These are phyloP conservation scores for Craspedostauros australis DNA, from an alignment of 108 stramenopile genomes.

Conservation along the genomic window DNA sequence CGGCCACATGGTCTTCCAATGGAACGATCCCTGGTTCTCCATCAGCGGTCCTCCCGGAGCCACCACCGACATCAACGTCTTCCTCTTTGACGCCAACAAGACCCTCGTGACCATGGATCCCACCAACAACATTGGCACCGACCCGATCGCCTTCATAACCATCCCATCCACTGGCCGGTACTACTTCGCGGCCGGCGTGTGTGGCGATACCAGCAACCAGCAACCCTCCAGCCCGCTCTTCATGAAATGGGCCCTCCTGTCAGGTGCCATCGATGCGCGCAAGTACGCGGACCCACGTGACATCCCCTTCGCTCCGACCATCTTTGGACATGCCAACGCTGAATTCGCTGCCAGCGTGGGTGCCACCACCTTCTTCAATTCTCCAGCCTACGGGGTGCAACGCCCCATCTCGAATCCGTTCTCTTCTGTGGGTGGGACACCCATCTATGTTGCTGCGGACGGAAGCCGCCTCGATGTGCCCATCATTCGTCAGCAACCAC, in stretches of 20 bases:
- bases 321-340: constrained; percentile 11
- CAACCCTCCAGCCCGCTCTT: background rate
- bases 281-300: background rate
- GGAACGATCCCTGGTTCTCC: constrained; percentile 12
- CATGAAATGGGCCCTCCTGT: background rate
- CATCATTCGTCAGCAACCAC: constrained; percentile 12
- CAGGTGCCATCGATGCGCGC: background rate
- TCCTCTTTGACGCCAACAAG: background rate
- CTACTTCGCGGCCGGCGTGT: too few relatives aligned
- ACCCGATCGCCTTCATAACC: too few relatives aligned
- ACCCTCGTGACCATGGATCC: background rate
- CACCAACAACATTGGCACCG: background rate
- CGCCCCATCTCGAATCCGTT: constrained; percentile 1
- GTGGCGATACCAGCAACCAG: background rate
- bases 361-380: constrained; percentile 5
- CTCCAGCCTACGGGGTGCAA: constrained; percentile 7
- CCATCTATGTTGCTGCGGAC: constrained; percentile 8
- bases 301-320: too few relatives aligned
- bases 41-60: constrained; percentile 6
- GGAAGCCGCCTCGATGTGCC: constrained; percentile 9
- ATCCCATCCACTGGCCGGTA: too few relatives aligned
- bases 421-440: constrained; percentile 17
- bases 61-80: constrained; percentile 13
- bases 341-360: constrained; percentile 3
- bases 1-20: constrained; percentile 1